Evolutionary conservation across 2,329 filamentous ascomycete species (phyloP).

Genomic region (Calonectria leucothoes): DNA sequence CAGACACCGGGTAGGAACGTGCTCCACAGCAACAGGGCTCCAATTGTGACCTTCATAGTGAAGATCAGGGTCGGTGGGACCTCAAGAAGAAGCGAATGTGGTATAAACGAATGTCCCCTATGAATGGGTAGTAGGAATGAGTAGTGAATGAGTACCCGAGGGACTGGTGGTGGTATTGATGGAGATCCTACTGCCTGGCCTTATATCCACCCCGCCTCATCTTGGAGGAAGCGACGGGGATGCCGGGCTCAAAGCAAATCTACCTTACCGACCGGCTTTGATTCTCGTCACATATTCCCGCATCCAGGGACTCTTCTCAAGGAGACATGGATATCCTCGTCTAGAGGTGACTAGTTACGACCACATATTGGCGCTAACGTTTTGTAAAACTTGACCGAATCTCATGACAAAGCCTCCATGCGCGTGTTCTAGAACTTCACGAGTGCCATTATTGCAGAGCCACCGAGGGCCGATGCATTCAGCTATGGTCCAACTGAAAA

Average conservation of each 20-base stretch:
- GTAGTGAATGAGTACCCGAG: not conserved
- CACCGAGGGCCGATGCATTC: too few relatives aligned
- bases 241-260: not conserved
- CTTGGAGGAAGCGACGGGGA: not conserved
- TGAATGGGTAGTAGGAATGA: not conserved
- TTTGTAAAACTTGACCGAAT: too few relatives aligned
- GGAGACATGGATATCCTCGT: too few relatives aligned
- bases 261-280: not conserved
- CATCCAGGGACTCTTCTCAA: not conserved
- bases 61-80: not conserved
- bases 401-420: too few relatives aligned
- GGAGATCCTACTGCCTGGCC: not conserved
- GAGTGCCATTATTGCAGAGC: too few relatives aligned
- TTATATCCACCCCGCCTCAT: constrained; percentile 5
- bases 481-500: too few relatives aligned
- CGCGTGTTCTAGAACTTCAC: too few relatives aligned
- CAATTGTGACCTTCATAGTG: constrained; percentile 3
- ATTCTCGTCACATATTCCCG: not conserved
- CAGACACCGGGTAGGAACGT: not conserved
- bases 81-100: not conserved
- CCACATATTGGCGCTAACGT: too few relatives aligned
- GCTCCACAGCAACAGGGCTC: constrained; percentile 13
- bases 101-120: not conserved
- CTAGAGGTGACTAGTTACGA: too few relatives aligned
- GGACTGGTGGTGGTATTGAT: not conserved